Percentiles rank a stretch among this genome's conserved stretches.
phyloP scores from a whole-genome alignment of 345 rosid genomes.

The Combretum micranthum region DNA sequence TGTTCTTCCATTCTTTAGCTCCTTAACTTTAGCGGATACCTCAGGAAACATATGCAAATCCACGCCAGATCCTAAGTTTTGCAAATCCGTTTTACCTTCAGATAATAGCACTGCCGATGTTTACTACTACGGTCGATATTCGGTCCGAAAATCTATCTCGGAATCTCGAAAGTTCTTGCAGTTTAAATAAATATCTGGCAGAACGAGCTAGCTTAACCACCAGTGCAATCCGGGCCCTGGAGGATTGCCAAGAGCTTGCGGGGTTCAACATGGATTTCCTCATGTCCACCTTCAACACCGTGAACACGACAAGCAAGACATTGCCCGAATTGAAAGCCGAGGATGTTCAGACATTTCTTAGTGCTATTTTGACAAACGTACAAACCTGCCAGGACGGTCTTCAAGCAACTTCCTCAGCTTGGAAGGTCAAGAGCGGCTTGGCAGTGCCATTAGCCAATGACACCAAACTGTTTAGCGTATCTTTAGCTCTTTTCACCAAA shows the following conservation, averaged over 20 bases:
- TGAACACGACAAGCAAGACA: conserved; percentile 26
- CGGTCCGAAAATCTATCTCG: conserved; percentile 51
- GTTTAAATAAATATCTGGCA: conserved; percentile 46
- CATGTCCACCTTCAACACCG: conserved; percentile 31
- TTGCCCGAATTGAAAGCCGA: conserved; percentile 44
- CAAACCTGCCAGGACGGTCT: conserved; percentile 74
- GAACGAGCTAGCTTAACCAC: conserved; percentile 28
- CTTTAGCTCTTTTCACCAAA: conserved; percentile 62
- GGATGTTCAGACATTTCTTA: conserved; percentile 58
- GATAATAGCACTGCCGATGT: conserved; percentile 32
- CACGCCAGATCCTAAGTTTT: conserved; percentile 59
- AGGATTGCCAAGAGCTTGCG: conserved; percentile 64
- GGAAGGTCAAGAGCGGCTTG: conserved; percentile 47
- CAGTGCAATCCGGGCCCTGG: conserved; percentile 51
- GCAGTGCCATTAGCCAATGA: conserved; percentile 49
- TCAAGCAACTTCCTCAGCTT: conserved; percentile 35
- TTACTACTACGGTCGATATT: conserved; percentile 45
- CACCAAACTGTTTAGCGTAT: conserved; percentile 66
- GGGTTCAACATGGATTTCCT: conserved; percentile 51
- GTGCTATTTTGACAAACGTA: conserved; percentile 72
- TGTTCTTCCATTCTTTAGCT: conserved; percentile 19
- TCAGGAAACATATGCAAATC: conserved; percentile 38
- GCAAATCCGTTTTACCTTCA: conserved; percentile 50
- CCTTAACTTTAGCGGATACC: conserved; percentile 17
- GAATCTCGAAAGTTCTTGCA: conserved; percentile 50